Conservation (phyloP, 208 protist species). For the Naegleria lovaniensis region DNA sequence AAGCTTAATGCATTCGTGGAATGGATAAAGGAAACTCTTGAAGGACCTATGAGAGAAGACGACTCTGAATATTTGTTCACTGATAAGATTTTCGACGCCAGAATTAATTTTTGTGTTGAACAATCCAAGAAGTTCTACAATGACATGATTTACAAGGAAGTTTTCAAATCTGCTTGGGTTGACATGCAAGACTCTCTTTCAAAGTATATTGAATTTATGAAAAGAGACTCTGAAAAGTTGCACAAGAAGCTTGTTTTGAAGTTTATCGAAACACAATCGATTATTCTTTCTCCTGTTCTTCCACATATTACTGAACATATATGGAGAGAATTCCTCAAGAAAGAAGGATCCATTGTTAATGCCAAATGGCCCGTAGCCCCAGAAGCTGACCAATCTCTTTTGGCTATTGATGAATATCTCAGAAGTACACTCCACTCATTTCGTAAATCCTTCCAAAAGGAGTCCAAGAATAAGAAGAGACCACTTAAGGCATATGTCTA, state of each 20-base stretch:
- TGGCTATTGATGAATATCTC: not conserved
- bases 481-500: not conserved
- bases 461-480: not conserved
- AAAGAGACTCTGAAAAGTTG: conserved; percentile 59
- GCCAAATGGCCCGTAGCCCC: not conserved
- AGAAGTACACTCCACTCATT: not conserved
- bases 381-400: not conserved
- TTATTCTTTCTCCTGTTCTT: conserved; percentile 89
- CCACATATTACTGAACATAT: conserved; percentile 85
- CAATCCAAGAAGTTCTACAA: conserved; percentile 73
- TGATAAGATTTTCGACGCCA: conserved; percentile 85
- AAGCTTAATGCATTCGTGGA: conserved; percentile 90
- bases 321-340: not conserved
- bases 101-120: conserved; percentile 79
- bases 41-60: conserved; percentile 41
- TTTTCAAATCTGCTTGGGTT: conserved; percentile 86
- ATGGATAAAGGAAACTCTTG: conserved; percentile 62
- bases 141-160: conserved; percentile 88
- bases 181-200: conserved; percentile 66
- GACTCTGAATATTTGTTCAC: conserved; percentile 55
- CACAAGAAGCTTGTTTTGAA: conserved; percentile 61
- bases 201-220: conserved; percentile 83
- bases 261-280: conserved; percentile 82
- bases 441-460: not conserved
- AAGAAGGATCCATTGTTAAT: not conserved